Conservation (phyloP, 768 basidiomycete genomes). For the Boletus speciosus region DNA sequence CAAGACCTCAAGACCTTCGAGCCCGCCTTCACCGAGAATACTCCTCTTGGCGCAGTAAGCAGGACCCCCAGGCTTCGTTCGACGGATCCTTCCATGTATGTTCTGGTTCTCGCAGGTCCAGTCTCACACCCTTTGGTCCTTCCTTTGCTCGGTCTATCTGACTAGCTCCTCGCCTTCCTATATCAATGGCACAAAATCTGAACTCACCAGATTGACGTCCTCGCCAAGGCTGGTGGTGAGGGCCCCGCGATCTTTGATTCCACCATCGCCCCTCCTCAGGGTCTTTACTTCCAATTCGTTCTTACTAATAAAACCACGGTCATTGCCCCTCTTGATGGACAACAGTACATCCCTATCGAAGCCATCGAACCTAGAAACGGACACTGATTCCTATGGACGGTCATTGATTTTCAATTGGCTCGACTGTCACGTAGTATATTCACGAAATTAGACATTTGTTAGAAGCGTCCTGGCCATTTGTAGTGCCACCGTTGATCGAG, state of each 20-base stretch:
- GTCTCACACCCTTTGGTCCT: conserved; percentile 59
- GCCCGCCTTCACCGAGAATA: conserved; percentile 61
- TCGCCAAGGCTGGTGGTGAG: conserved; percentile 81
- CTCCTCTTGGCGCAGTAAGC: conserved; percentile 70
- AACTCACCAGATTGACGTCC: conserved; percentile 69
- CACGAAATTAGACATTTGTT: too few species aligned
- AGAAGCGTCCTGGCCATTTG: too few species aligned
- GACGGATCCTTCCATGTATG: background rate
- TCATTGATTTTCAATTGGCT: too few species aligned
- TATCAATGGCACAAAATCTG: conserved; percentile 59
- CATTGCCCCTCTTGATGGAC: conserved; percentile 71
- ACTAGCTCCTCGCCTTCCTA: conserved; percentile 60
- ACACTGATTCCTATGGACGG: too few species aligned
- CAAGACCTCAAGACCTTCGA: conserved; percentile 17
- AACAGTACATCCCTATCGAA: conserved; percentile 86
- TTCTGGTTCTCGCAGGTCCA: conserved; percentile 46
- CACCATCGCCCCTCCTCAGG: conserved; percentile 79
- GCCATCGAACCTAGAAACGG: conserved; percentile 80
- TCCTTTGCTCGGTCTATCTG: conserved; percentile 66
- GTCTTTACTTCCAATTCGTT: conserved; percentile 75
- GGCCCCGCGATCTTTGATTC: conserved; percentile 86
- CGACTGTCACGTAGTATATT: too few species aligned
- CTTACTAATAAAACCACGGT: conserved; percentile 77
- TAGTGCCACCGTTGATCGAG: too few species aligned
- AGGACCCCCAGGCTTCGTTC: background rate